Evolutionary conservation across 345 rosid species (phyloP).

Genomic region (Camelina hispida): DNA sequence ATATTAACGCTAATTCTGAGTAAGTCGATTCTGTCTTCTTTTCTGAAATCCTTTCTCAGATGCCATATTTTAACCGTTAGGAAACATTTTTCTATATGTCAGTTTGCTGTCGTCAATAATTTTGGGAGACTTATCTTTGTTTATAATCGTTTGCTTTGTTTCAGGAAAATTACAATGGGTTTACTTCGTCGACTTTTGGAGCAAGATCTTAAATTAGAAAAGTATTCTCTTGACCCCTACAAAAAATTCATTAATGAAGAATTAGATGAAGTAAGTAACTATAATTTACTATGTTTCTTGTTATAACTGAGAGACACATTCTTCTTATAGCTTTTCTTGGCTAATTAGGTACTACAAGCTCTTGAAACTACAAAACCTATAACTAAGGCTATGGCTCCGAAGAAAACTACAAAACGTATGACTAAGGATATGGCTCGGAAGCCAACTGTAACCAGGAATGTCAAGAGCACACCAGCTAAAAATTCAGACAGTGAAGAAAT

Average conservation of each 20-base stretch:
- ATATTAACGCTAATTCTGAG: constrained; percentile 76
- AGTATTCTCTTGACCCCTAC: constrained; percentile 65
- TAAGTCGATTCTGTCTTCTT: constrained; percentile 61
- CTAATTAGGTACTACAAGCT: constrained; percentile 32
- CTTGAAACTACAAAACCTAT: constrained; percentile 52
- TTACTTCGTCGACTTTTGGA: constrained; percentile 83
- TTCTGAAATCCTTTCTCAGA: background rate
- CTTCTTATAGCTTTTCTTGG: background rate
- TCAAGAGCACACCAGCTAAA: constrained; percentile 51
- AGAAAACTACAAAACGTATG: constrained; percentile 52
- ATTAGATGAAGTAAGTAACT: constrained; percentile 62
- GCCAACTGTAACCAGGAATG: constrained; percentile 48
- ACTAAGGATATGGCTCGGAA: constrained; percentile 44
- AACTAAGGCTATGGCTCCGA: constrained; percentile 43
- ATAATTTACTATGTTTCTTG: background rate
- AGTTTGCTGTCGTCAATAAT: background rate
- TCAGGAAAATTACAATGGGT: constrained; percentile 80
- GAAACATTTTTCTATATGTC: background rate
- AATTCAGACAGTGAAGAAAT: constrained; percentile 45
- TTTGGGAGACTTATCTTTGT: background rate
- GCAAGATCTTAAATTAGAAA: constrained; percentile 77
- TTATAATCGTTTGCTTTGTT: background rate
- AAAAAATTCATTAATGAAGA: constrained; percentile 67
- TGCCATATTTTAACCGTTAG: background rate
- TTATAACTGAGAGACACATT: background rate